phyloP scores from a whole-genome alignment of 2,329 filamentous ascomycete genomes.

The Amylocarpus encephaloides region DNA sequence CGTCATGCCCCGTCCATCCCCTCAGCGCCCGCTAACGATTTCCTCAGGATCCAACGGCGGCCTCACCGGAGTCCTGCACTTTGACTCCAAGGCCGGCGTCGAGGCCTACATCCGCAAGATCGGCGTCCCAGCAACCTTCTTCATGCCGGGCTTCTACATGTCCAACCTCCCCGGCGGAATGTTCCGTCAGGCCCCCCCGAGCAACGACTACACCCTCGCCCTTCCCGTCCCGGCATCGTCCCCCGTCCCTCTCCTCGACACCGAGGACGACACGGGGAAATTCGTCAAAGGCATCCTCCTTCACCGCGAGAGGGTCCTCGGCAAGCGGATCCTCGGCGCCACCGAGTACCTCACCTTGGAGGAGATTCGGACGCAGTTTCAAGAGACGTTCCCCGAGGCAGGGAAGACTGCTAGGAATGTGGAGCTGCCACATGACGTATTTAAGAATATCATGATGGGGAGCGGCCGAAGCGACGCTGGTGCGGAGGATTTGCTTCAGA shows the following conservation, averaged over 20 bases:
- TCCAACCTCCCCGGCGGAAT: constrained; percentile 36
- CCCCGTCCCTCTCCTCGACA: constrained; percentile 31
- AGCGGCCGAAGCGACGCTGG: constrained; percentile 35
- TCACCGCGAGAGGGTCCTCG: constrained; percentile 34
- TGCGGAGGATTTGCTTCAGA: constrained; percentile 47
- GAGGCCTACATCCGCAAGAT: constrained; percentile 33
- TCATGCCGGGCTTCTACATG: constrained; percentile 46
- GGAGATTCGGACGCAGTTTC: constrained; percentile 37
- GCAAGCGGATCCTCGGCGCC: constrained; percentile 39
- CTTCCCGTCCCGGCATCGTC: constrained; percentile 28
- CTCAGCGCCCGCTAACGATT: constrained; percentile 1
- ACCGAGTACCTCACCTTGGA: constrained; percentile 36
- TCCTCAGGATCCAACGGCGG: constrained; percentile 35
- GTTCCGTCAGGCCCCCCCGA: constrained; percentile 23
- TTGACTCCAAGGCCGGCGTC: constrained; percentile 33
- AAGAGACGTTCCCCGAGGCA: constrained; percentile 35
- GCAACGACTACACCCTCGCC: constrained; percentile 28
- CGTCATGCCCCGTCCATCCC: constrained; percentile 13
- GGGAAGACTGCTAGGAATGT: constrained; percentile 34
- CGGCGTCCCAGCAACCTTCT: constrained; percentile 43
- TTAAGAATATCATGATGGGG: constrained; percentile 33
- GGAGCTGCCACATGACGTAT: constrained; percentile 37
- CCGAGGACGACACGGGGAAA: constrained; percentile 32
- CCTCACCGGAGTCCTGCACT: constrained; percentile 36
- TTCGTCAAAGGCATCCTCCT: constrained; percentile 31